Evolutionary conservation across 2,329 filamentous ascomycete species (phyloP), one percentile per base, ranked within the genome.

Genomic region (Orbilia ellipsospora): DNA sequence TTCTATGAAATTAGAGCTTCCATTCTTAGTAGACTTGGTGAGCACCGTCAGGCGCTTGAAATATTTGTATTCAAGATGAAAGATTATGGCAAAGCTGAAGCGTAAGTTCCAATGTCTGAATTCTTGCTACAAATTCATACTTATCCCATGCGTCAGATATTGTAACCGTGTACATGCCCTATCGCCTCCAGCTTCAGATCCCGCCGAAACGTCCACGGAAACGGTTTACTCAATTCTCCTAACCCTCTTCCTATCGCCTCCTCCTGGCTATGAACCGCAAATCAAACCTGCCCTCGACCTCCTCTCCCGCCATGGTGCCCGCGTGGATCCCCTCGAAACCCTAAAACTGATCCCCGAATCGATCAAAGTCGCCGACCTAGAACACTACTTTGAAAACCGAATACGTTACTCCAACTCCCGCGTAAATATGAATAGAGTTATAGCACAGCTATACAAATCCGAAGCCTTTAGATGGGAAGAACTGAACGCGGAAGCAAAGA

Each of bases 41-140:
- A 94, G 79, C 94, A 99, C 83, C 94, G 93, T 81, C 93, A 98
- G 83, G 95, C 95, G 0, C 84, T 99, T n/a, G 91, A 95, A 81
- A 97, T 99, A 62, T 99, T 97, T 81, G 94, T 98, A 28, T 99
- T 97, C 83, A 95, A 94, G 82, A 88, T 99, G 82, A 85, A 91
- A 78, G 90, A 97, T 81, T 94, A 92, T 77, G 85, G 84, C 12
- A 98, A 97, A 83, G 95, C 95, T 36, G 95, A 99, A 87, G 93
- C 97, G 90, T 97, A 84, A 77, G 89, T 61, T 13, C 51, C 48
- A 77, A 4, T 26, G n/a, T 61, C 28, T 51, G 61, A 67, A 16
- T 54, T 51, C 67, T 40, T 54, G 8, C 40, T 76, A 82, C 65
- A 81, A 51, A 23, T 8, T 10, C 44, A 15, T 36, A 36, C 10